Base-by-base conservation (phyloP, 2,329 filamentous ascomycete species). In the Rutstroemia sp. region DNA sequence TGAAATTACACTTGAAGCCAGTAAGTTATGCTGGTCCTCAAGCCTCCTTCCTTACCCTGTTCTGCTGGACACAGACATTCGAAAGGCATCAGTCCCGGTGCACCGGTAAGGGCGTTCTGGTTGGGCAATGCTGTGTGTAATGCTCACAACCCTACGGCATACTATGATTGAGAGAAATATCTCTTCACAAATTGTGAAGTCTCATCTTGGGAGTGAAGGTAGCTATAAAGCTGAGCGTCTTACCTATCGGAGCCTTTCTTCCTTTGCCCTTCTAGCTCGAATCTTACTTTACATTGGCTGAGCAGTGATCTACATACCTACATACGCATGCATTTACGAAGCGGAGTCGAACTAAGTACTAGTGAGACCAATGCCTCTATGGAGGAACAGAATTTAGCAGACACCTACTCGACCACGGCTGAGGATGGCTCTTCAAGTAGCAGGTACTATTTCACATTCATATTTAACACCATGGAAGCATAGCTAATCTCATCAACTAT, bases 311-410 rank as follows among this genome's bases (percentile, higher is more conserved):
- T 21, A 49, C 34, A n/a, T 25, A 37, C 27, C 25, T 46, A 54
- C 41, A 48, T 38, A 25, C 21, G 48, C n/a, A 61, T 60, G 62
- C 52, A 38, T 54, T 37, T 60, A 39, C 58, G 59, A 51, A 62
- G 58, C 50, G 52, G 59, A 30, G 49, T 44, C 39, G 25, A 42
- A 23, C 14, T 27, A 37, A 19, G 8, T 6, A 42, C 47, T 45
- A 55, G 47, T 38, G 16, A 38, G 27, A 23, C 16, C 23, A 14
- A n/a, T 34, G 5, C n/a, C 10, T 12, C n/a, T 30, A 52, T 56
- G 54, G 54, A 52, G 16, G 53, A 50, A 27, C 39, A 55, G 9
- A 37, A 27, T n/a, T 38, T 38, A 2, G 21, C 42, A 19, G 54
- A 53, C 18, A 19, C 21, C 10, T 25, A 18, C 21, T 56, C 54